Evolutionary conservation across 129 eudicot species (phyloP), one percentile per base, ranked within the genome.

Genomic region (Rutidosis leptorrhynchoides): DNA sequence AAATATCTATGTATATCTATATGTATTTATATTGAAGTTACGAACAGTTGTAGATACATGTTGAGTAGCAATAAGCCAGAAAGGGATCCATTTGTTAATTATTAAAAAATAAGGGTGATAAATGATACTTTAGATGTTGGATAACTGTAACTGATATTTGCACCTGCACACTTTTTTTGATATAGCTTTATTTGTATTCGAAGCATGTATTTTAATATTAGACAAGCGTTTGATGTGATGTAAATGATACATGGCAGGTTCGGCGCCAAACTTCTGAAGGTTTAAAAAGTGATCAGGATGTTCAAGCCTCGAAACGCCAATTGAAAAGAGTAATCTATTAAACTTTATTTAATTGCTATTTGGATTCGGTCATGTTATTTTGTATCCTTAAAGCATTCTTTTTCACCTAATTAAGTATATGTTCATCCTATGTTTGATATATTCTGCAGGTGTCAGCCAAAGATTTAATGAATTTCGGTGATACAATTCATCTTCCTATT

Each of bases 401-500:
- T 51, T 24, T 51, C 21, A 7, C 7, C 6, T 6, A 3, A 51
- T 51, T 52, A 15, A 24, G n/a, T 15, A 14, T 10, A 56, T 19
- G 35, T 54, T 70, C 42, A 29, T 35, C 33, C 61, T 45, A 22
- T 66, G 48, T 26, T 54, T 76, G 4, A 57, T 73, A 64, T 27
- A 68, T 37, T 37, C 7, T 30, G 19, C 75, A 93, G 98, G 91
- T 93, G 62, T 80, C 84, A 59, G 95, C 96, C 45, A 93, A 93
- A 83, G 95, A 93, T 61, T 33, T 73, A 5, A 82, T 94, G 93
- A 76, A 63, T 57, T 33, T 40, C n/a, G 97, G 99, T 42, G 99
- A 94, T 70, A 78, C 80, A n/a, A 77, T 94, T 64, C 75, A 71
- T 74, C 96, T 94, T 71, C 99, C 99, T 37, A 80, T 74, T 35